Evolutionary conservation across 1,139 yeast genomes (phyloP), one percentile per base, ranked within the genome.

Genomic region (Debaryomycetaceae sp.): DNA sequence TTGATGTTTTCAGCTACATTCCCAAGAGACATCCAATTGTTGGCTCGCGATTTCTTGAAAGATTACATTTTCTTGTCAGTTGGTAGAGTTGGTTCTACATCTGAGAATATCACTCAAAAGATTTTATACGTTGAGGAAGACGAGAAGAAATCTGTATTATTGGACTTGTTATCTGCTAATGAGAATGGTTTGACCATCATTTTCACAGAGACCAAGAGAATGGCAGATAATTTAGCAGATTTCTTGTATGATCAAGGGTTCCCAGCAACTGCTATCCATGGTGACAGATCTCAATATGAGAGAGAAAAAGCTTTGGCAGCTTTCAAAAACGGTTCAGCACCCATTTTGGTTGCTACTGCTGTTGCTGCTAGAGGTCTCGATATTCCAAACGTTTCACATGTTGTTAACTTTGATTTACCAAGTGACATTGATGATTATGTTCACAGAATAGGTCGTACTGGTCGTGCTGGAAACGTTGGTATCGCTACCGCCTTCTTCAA

Each of bases 391-490:
- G 99, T 93, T 58, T 86, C 96, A 39, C 98, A 91, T 67, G 99
- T 93, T 63, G 87, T 93, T 72, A 93, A 93, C 80, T 93, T 85
- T 67, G 99, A 93, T 67, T 80, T 93, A 68, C 99, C 99, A 65
- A 78, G 88, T 65, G 98, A 93, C 70, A 87, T 91, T 63, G 99
- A 93, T 70, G 99, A 93, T 72, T 93, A 93, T 66, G 99, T 93
- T 53, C 99, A 93, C 77, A 88, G 99, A 79, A 93, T 93, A 66
- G 99, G 99, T 80, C 95, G 99, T 85, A 93, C 99, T 62, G 99
- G 99, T 73, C 95, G 99, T 84, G 99, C 99, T 62, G 99, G 99
- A 80, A 93, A 93, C 76, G 84, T 87, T 54, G 99, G 99, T 86
- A 79, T 87, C 61, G 97, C 99, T 56, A 91, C 97, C 57, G 96